Base-by-base conservation (phyloP, 177 flowering plant species). In the Tripterygium wilfordii region DNA sequence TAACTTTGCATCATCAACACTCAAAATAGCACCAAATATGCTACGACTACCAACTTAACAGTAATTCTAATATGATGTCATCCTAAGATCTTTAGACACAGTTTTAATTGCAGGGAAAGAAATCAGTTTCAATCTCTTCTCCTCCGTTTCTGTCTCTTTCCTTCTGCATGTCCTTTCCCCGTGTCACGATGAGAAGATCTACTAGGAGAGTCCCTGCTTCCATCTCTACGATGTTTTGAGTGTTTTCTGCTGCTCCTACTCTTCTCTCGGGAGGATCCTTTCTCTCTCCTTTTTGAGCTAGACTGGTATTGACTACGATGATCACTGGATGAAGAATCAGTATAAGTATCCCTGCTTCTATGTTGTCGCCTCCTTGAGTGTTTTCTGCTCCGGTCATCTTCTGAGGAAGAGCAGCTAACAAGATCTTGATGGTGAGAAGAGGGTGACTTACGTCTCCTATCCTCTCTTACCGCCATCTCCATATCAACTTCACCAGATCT, bases 221-320 rank as follows among this genome's bases (percentile, higher is more conserved):
- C 49, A 38, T 61, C 69, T 36, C 62, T 72, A 35, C 51, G 73
- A 48, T 71, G 76, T 60, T 74, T 79, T 14, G 85, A 79, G 59
- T 69, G 84, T 46, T 75, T 85, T 54, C 70, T 72, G 50, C 78
- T 66, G 63, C 85, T 57, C 48, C 64, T 35, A 12, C 78, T 76
- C 57, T 67, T 81, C 40, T 72, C 70, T 56, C 70, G 54, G 26
- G 83, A 77, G 18, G 84, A 68, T 46, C 55, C 59, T 49, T 60
- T 75, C 65, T 67, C 71, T 41, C 59, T 60, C 32, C 56, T 50
- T 62, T 57, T 75, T 2, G 73, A 69, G 51, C 74, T 76, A 21
- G 82, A 78, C 37, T 33, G 60, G 38, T 67, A 36, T 18, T 52
- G 65, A 36, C 63, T 70, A 16, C 52, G 30, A 60, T 30, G 22